Conservation (phyloP, 371 early-diverging fungal species). For the Mucor plumbeus region DNA sequence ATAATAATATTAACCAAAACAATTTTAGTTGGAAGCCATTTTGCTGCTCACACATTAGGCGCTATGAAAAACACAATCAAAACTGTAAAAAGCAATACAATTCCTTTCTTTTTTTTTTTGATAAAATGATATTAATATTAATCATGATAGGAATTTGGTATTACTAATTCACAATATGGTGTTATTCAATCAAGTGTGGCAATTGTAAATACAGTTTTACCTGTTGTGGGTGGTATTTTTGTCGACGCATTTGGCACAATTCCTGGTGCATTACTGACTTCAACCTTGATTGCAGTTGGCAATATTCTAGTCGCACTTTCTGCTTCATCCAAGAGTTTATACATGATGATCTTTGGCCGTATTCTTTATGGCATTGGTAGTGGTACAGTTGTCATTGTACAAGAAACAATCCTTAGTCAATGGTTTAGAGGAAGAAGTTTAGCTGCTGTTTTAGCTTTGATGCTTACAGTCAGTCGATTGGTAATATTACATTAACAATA, state of each 20-base stretch:
- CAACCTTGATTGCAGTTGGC: conserved; percentile 63
- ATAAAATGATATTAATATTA: neutral
- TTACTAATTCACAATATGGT: conserved; percentile 75
- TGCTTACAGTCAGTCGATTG: conserved; percentile 71
- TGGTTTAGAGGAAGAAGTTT: conserved; percentile 75
- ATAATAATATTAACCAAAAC: neutral
- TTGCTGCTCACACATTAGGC: conserved; percentile 75
- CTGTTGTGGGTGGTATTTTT: conserved; percentile 74
- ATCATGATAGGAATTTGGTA: conserved; percentile 60
- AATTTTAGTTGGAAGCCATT: conserved; percentile 72
- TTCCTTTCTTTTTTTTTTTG: neutral
- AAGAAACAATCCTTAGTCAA: conserved; percentile 74
- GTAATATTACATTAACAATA: conserved; percentile 29
- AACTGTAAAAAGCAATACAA: conserved; percentile 43
- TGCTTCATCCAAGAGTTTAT: conserved; percentile 53
- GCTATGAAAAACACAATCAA: conserved; percentile 75
- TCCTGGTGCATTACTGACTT: conserved; percentile 67
- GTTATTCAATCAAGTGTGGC: conserved; percentile 73
- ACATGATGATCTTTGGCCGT: conserved; percentile 70
- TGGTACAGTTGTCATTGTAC: conserved; percentile 72
- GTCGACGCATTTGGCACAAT: conserved; percentile 74
- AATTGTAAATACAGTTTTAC: conserved; percentile 73
- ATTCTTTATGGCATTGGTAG: conserved; percentile 76
- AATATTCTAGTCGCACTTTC: conserved; percentile 68
- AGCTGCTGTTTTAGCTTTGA: conserved; percentile 66